These are phyloP conservation scores for Poa pratensis DNA, from an alignment of 176 grass and related monocot genomes.

Conservation along the genomic window DNA sequence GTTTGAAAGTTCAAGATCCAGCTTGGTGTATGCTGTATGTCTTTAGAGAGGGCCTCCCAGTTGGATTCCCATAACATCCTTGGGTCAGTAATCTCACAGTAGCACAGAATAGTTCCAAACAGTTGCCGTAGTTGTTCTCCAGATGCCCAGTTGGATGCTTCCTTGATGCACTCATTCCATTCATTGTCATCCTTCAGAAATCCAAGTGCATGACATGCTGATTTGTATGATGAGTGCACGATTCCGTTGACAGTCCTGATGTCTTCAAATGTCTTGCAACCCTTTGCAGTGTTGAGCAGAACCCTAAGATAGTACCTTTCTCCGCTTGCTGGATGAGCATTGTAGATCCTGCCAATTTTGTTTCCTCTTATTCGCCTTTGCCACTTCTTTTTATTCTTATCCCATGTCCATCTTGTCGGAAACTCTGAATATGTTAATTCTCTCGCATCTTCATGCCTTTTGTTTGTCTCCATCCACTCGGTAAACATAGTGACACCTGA, in stretches of 20 bases:
- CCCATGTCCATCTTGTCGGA: slow-evolving; percentile 38
- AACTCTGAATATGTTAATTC: slow-evolving; percentile 43
- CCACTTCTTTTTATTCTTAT: background rate
- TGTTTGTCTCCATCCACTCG: slow-evolving; percentile 33
- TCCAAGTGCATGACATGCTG: slow-evolving; percentile 36
- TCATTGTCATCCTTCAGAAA: slow-evolving; percentile 39
- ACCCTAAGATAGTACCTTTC: slow-evolving; percentile 39
- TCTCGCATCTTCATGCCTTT: background rate
- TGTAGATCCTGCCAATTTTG: slow-evolving; percentile 33
- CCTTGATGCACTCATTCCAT: slow-evolving; percentile 34
- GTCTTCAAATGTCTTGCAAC: slow-evolving; percentile 35
- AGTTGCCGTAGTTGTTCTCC: slow-evolving; percentile 19
- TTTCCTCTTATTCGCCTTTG: background rate
- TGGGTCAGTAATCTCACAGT: slow-evolving; percentile 19
- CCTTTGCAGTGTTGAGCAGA: slow-evolving; percentile 32
- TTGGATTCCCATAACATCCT: slow-evolving; percentile 23
- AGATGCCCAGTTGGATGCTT: slow-evolving; percentile 20
- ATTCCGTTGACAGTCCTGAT: slow-evolving; percentile 33
- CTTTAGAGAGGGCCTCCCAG: slow-evolving; percentile 14
- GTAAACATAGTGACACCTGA: slow-evolving; percentile 9
- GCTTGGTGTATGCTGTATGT: background rate
- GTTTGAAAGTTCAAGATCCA: background rate
- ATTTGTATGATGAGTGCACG: slow-evolving; percentile 30
- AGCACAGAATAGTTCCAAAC: slow-evolving; percentile 34
- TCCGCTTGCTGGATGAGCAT: slow-evolving; percentile 18